Conservation (phyloP, 495 filamentous ascomycete genomes). For the Penicillium manginii region DNA sequence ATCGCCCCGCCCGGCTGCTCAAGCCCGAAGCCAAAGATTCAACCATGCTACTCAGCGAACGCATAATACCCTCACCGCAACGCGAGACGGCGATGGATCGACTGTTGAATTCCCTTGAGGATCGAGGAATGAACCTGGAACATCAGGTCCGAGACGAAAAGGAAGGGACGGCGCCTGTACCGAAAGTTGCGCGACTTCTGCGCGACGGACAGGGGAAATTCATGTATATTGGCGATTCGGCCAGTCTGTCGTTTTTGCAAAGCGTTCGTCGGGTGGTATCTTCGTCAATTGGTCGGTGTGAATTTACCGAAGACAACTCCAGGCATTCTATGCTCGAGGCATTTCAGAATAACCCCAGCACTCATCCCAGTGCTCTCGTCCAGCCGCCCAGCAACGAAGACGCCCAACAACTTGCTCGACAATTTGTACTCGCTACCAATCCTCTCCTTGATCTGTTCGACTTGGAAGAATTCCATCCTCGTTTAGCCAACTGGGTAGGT, state of each 20-base stretch:
- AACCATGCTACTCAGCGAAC: slow-evolving; percentile 47
- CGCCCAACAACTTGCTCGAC: slow-evolving; percentile 41
- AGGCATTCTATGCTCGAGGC: slow-evolving; percentile 71
- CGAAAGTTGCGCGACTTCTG: slow-evolving; percentile 54
- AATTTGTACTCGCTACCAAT: slow-evolving; percentile 47
- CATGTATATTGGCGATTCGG: slow-evolving; percentile 75
- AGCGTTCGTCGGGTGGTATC: slow-evolving; percentile 74
- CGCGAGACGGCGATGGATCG: slow-evolving; percentile 47
- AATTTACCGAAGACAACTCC: slow-evolving; percentile 70
- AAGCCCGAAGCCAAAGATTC: slow-evolving; percentile 39
- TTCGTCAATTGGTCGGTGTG: slow-evolving; percentile 63
- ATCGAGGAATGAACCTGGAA: slow-evolving; percentile 39
- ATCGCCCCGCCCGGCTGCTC: slow-evolving; percentile 45
- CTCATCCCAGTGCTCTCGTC: slow-evolving; percentile 32
- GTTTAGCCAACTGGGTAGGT: slow-evolving; percentile 45
- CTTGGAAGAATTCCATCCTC: slow-evolving; percentile 38
- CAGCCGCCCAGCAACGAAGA: slow-evolving; percentile 39
- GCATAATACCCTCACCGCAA: slow-evolving; percentile 36
- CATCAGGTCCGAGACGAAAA: slow-evolving; percentile 40
- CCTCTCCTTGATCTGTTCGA: slow-evolving; percentile 46
- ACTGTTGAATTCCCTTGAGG: slow-evolving; percentile 43
- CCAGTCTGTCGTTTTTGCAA: slow-evolving; percentile 71
- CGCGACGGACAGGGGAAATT: slow-evolving; percentile 58
- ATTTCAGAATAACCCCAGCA: slow-evolving; percentile 45
- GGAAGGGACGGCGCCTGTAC: slow-evolving; percentile 45